Percentiles rank a stretch among this genome's conserved stretches.
phyloP scores from a whole-genome alignment of 345 rosid species.

The Rhodamnia argentea region DNA sequence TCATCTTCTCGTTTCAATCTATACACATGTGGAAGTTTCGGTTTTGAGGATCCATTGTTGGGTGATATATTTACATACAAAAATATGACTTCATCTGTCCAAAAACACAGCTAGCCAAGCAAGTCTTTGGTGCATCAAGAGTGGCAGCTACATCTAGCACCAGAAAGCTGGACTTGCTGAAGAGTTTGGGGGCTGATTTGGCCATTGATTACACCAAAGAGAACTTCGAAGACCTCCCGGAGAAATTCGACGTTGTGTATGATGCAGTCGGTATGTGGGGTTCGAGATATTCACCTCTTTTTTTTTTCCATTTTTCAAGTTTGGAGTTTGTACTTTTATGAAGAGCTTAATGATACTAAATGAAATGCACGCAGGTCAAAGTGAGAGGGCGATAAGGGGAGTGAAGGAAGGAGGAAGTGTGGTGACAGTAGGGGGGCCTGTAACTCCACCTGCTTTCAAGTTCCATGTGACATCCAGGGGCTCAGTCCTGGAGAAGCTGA shows the following conservation, averaged over 20 bases:
- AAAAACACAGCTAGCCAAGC: constrained; percentile 46
- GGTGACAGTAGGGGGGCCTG: constrained; percentile 66
- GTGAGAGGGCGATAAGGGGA: constrained; percentile 68
- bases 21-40: background rate
- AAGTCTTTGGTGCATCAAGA: constrained; percentile 64
- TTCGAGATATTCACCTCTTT: background rate
- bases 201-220: constrained; percentile 82
- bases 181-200: constrained; percentile 70
- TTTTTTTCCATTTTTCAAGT: background rate
- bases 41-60: background rate
- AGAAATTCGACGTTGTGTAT: constrained; percentile 61
- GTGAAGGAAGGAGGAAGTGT: constrained; percentile 77
- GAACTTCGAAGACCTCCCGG: constrained; percentile 62
- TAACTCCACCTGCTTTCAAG: constrained; percentile 67
- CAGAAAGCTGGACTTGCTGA: constrained; percentile 51
- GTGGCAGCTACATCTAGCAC: constrained; percentile 82
- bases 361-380: constrained; percentile 40
- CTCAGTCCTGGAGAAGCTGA: constrained; percentile 55
- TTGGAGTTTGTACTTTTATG: background rate
- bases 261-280: constrained; percentile 60
- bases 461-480: constrained; percentile 86
- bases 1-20: background rate
- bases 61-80: background rate
- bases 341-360: background rate
- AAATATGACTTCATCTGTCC: background rate